Base-by-base conservation (phyloP, 345 rosid species). In the Camelina neglecta region DNA sequence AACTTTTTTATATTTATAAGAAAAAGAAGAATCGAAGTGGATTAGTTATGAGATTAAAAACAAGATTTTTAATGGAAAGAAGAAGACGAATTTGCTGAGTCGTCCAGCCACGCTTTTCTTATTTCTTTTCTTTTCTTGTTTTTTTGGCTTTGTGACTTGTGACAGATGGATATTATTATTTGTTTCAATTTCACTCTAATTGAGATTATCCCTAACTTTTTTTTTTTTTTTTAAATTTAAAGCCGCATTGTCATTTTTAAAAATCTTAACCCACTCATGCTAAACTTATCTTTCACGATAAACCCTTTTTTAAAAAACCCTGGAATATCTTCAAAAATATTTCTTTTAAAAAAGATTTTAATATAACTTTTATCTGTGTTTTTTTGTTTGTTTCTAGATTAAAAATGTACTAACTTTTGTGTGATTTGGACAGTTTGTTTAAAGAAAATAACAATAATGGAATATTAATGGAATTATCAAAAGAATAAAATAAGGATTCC, bases 41-140 rank as follows among this genome's bases (percentile, higher is more conserved):
- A 47, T 59, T 13, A 33, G 75, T 16, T 55, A 45, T 15, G 56
- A 1, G 7, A 13, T 6, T 1, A 2, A 16, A 24, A 7, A 60
- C 6, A 11, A 61, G 36, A 42, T 53, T 42, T 29, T 64, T 29
- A 50, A 61, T 60, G 29, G 15, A 15, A 47, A 36, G 31, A 67
- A 69, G 42, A 23, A 0, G 24, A 55, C 71, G 53, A 41, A 16
- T 56, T 29, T 57, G 65, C 21, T 31, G 59, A 57, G 50, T 71
- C 38, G 29, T 55, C 58, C 65, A 53, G 70, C 63, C 8, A 65
- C 16, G 65, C 50, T 65, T 74, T 74, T 65, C 38, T 55, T 73
- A 0, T 64, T 53, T 71, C 3, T 12, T 29, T 47, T 18, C 6
- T 45, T 12, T 9, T 10, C 15, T 45, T 12, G 3, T 10, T 15